A percentile compares a stretch with the other conserved stretches of the same genome.
phyloP scores from a whole-genome alignment of 768 basidiomycete species.

The Tremella fuciformis region DNA sequence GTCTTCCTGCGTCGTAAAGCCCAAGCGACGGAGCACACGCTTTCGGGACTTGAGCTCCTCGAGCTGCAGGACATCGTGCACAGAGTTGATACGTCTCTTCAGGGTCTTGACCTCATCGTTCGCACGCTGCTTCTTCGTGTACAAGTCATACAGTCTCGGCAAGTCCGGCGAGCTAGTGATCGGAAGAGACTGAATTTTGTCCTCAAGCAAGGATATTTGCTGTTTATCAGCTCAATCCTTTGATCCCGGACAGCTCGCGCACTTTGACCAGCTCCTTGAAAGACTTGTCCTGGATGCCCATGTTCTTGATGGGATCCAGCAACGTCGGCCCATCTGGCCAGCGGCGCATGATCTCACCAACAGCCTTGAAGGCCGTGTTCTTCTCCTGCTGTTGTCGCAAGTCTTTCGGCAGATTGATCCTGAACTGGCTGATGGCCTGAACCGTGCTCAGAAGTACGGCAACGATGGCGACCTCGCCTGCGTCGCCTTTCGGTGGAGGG shows the following conservation, averaged over 20 bases:
- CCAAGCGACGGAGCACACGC: constrained; percentile 84
- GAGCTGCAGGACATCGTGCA: constrained; percentile 87
- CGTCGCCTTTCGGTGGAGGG: constrained; percentile 69
- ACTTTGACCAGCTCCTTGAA: constrained; percentile 85
- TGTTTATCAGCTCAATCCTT: constrained; percentile 46
- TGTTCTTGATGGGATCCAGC: constrained; percentile 87
- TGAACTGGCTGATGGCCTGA: constrained; percentile 78
- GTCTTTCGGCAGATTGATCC: constrained; percentile 87
- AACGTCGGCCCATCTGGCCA: constrained; percentile 83
- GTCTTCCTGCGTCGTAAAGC: constrained; percentile 81
- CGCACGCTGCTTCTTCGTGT: constrained; percentile 67
- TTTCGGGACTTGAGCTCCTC: constrained; percentile 96
- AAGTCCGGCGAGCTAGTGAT: constrained; percentile 75
- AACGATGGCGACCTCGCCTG: constrained; percentile 78
- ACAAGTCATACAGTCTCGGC: constrained; percentile 75
- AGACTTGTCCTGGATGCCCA: constrained; percentile 92
- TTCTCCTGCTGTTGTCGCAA: constrained; percentile 70
- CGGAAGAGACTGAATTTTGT: constrained; percentile 73
- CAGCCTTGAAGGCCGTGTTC: constrained; percentile 83
- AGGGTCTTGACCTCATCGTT: constrained; percentile 58
- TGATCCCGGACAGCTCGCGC: constrained; percentile 15
- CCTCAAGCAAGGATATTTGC: constrained; percentile 90
- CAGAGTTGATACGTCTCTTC: constrained; percentile 81
- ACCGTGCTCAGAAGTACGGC: constrained; percentile 84
- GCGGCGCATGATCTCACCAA: constrained; percentile 83